These are phyloP conservation scores for Toxoplasma gondii DNA, from an alignment of 169 alveolate genomes.

Conservation along the genomic window DNA sequence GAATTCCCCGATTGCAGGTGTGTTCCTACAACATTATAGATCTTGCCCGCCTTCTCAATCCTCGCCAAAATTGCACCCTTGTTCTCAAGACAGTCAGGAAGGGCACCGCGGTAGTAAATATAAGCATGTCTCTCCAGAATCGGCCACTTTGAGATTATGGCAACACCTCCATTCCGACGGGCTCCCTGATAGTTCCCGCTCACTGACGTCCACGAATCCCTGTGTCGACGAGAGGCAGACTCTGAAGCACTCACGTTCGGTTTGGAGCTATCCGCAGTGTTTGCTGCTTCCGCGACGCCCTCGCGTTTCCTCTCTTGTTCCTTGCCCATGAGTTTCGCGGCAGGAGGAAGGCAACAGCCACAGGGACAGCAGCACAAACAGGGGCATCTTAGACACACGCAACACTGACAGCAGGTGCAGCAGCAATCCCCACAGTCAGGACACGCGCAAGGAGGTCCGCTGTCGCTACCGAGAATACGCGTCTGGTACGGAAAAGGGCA, in stretches of 20 bases:
- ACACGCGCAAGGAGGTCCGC: constrained; percentile 7
- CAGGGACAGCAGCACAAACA: constrained; percentile 56
- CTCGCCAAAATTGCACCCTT: constrained; percentile 87
- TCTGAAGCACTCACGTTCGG: neutral
- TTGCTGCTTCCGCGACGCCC: neutral
- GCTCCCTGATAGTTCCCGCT: constrained; percentile 61
- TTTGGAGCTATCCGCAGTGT: neutral
- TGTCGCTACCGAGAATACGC: constrained; percentile 57
- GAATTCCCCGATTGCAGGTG: constrained; percentile 81
- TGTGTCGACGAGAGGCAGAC: neutral
- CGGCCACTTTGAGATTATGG: constrained; percentile 74
- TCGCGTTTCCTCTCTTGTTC: neutral
- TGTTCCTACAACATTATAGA: constrained; percentile 81
- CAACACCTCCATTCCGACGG: constrained; percentile 76
- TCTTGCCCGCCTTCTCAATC: constrained; percentile 70
- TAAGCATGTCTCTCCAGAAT: constrained; percentile 75
- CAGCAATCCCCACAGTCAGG: constrained; percentile 27
- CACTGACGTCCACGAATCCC: constrained; percentile 60
- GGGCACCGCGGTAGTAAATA: constrained; percentile 62
- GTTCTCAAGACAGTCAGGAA: constrained; percentile 74
- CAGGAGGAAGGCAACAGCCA: constrained; percentile 54
- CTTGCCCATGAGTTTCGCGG: neutral
- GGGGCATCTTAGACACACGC: neutral
- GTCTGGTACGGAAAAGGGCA: constrained; percentile 60
- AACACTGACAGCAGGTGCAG: constrained; percentile 12